These are phyloP conservation scores for Schwanniomyces vanrijiae DNA, from an alignment of 805 yeast genomes.

Conservation along the genomic window DNA sequence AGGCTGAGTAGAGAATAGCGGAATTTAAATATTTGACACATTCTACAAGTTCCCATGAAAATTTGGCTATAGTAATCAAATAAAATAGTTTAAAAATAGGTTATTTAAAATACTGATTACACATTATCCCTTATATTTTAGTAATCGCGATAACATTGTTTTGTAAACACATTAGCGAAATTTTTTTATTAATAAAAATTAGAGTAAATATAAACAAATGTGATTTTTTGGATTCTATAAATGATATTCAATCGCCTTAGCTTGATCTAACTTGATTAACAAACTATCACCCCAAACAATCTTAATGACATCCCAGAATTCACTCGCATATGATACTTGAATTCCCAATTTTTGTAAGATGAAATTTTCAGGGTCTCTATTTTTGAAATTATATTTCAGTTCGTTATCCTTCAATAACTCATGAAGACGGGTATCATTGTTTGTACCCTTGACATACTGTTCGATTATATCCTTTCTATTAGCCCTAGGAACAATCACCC, in stretches of 20 bases:
- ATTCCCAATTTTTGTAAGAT: conserved; percentile 56
- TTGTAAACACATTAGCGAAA: neutral
- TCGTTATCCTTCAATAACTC: conserved; percentile 39
- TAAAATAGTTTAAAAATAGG: too few species aligned
- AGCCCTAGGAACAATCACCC: conserved; percentile 68
- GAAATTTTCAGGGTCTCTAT: conserved; percentile 50
- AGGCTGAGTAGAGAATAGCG: neutral
- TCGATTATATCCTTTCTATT: conserved; percentile 70
- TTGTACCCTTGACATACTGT: conserved; percentile 43
- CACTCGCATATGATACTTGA: conserved; percentile 63
- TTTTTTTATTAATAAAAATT: neutral
- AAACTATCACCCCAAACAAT: conserved; percentile 66
- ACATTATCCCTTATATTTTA: neutral
- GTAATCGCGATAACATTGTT: neutral
- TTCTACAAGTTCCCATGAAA: too few species aligned
- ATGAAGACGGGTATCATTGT: conserved; percentile 28
- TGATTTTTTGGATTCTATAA: conserved; percentile 6
- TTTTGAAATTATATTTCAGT: conserved; percentile 22
- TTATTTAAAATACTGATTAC: too few species aligned
- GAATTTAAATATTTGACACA: too few species aligned
- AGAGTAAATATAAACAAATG: neutral
- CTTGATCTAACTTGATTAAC: conserved; percentile 22
- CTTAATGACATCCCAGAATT: conserved; percentile 73
- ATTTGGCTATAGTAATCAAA: too few species aligned
- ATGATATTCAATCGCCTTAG: conserved; percentile 32